Conservation (phyloP, 2,329 filamentous ascomycete genomes). For the Gaeumannomyces tritici region DNA sequence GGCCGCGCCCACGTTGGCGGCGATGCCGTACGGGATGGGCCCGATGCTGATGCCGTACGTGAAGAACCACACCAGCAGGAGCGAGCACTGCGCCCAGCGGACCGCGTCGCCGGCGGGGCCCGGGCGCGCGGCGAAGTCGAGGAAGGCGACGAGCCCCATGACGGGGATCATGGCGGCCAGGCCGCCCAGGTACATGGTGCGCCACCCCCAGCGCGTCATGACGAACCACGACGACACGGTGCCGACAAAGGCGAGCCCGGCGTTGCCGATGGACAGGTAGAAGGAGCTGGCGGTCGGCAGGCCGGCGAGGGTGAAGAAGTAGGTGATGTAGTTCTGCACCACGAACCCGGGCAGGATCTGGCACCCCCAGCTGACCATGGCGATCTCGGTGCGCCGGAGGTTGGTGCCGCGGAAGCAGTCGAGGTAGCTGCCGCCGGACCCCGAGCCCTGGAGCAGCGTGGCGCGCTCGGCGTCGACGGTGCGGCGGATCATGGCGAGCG, state of each 20-base stretch:
- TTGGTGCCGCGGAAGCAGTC: constrained; percentile 42
- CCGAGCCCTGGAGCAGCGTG: constrained; percentile 19
- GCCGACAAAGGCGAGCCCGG: constrained; percentile 11
- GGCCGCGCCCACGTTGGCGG: constrained; percentile 23
- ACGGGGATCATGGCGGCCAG: constrained; percentile 6
- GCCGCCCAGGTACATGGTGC: constrained; percentile 10
- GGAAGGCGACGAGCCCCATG: constrained; percentile 13
- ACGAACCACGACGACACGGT: constrained; percentile 7
- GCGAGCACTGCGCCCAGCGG: constrained; percentile 33
- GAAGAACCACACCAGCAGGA: constrained; percentile 40
- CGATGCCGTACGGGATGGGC: constrained; percentile 24
- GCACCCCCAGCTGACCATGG: constrained; percentile 23
- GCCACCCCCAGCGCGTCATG: constrained; percentile 9
- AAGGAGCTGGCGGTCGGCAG: constrained; percentile 18
- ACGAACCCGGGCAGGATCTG: constrained; percentile 20
- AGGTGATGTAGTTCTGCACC: constrained; percentile 23
- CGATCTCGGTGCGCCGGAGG: constrained; percentile 43
- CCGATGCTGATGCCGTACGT: constrained; percentile 26
- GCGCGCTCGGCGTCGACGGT: constrained; percentile 47
- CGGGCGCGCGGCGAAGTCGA: constrained; percentile 4
- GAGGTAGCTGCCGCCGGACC: constrained; percentile 32
- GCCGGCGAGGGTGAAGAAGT: constrained; percentile 15
- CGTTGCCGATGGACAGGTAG: constrained; percentile 22
- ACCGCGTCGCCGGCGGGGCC: not conserved
- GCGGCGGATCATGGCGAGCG: constrained; percentile 45